Conservation (phyloP, 306 rosid genomes). For the Sophora flavescens region DNA sequence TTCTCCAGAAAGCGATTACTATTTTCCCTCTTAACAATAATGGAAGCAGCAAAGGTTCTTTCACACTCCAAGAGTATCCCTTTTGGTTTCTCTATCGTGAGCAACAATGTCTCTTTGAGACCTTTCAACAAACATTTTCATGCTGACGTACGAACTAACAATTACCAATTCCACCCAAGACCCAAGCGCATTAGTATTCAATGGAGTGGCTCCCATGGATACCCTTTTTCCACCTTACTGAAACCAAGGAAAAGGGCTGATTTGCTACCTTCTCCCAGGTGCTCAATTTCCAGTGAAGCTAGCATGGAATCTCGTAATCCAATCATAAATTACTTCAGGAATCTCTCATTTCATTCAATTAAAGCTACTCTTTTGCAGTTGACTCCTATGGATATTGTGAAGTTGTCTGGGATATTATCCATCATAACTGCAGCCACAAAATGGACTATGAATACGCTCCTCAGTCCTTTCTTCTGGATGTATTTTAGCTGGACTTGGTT, state of each 20-base stretch:
- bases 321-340: slow-evolving; percentile 54
- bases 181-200: slow-evolving; percentile 44
- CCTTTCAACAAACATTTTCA: slow-evolving; percentile 64
- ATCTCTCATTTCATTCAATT: slow-evolving; percentile 63
- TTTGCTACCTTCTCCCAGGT: slow-evolving; percentile 50
- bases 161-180: slow-evolving; percentile 45
- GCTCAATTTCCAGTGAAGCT: slow-evolving; percentile 58
- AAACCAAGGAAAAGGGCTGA: slow-evolving; percentile 49
- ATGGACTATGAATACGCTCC: slow-evolving; percentile 65
- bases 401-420: slow-evolving; percentile 73
- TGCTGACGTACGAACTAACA: slow-evolving; percentile 34
- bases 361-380: slow-evolving; percentile 58
- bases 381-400: slow-evolving; percentile 78
- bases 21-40: slow-evolving; percentile 35
- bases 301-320: slow-evolving; percentile 64
- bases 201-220: slow-evolving; percentile 40
- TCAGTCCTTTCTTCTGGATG: slow-evolving; percentile 96
- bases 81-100: slow-evolving; percentile 45
- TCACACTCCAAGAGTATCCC: slow-evolving; percentile 59
- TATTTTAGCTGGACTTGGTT: slow-evolving; percentile 96
- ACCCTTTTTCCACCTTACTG: slow-evolving; percentile 33
- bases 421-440: slow-evolving; percentile 69
- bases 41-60: slow-evolving; percentile 71
- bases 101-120: slow-evolving; percentile 59
- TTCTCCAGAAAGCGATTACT: slow-evolving; percentile 21